Conservation (phyloP, 306 rosid species). For the Quercus variabilis region DNA sequence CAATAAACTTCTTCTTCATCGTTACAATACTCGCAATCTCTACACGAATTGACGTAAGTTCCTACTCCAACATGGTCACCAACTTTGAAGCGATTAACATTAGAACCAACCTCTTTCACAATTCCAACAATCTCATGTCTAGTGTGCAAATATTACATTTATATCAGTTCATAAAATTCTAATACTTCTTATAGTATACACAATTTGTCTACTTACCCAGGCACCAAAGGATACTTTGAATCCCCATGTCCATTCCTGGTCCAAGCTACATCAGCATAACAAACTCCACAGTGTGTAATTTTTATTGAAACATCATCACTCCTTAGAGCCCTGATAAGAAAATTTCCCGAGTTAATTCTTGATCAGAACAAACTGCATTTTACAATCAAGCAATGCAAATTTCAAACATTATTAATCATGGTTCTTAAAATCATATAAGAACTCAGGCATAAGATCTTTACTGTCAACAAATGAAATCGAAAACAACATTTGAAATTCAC, state of each 20-base stretch:
- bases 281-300: constrained; percentile 47
- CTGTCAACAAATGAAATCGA: too few species aligned
- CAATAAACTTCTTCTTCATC: constrained; percentile 34
- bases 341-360: background rate
- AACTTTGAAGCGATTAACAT: constrained; percentile 32
- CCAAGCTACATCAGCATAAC: constrained; percentile 42
- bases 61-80: constrained; percentile 53
- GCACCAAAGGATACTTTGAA: constrained; percentile 40
- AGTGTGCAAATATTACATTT: background rate
- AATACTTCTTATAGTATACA: background rate
- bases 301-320: constrained; percentile 37
- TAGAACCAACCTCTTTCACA: constrained; percentile 37
- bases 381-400: background rate
- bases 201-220: constrained; percentile 23
- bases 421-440: too few species aligned
- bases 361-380: background rate
- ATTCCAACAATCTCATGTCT: constrained; percentile 52
- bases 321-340: constrained; percentile 29
- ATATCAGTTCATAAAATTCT: background rate
- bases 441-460: too few species aligned
- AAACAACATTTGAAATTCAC: too few species aligned
- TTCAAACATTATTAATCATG: background rate
- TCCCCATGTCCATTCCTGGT: constrained; percentile 37
- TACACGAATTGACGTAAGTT: constrained; percentile 45
- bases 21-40: constrained; percentile 37